Evolutionary conservation across 257 asterid genomes (phyloP).

Genomic region (Solanum sitiens): DNA sequence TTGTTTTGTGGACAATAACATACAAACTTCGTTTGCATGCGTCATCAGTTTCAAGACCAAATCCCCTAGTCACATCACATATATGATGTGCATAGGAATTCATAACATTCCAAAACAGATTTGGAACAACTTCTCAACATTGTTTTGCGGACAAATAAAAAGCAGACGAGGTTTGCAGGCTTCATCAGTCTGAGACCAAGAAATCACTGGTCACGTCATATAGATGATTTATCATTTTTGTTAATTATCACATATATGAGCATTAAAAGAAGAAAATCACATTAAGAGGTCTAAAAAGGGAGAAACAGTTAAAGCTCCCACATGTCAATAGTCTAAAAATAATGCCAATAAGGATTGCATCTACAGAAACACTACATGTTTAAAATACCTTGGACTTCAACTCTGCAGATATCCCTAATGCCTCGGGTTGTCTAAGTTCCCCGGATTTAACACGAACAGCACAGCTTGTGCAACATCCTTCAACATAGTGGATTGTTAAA

Average conservation of each 20-base stretch:
- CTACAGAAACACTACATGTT: neutral
- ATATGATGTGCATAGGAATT: neutral
- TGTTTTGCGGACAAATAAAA: neutral
- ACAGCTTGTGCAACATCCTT: constrained; percentile 97
- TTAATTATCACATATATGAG: neutral
- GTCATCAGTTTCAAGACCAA: neutral
- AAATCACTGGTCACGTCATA: neutral
- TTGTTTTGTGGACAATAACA: neutral
- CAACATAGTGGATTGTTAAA: constrained; percentile 2
- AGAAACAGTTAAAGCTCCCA: neutral
- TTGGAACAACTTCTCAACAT: neutral
- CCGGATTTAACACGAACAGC: constrained; percentile 95
- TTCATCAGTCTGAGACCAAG: neutral
- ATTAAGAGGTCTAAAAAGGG: neutral
- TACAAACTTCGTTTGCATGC: no score
- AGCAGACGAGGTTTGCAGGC: neutral
- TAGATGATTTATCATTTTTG: neutral
- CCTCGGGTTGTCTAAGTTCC: constrained; percentile 87
- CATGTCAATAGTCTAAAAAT: neutral
- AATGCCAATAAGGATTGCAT: neutral
- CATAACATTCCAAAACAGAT: neutral
- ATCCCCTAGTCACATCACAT: neutral
- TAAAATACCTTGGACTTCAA: constrained; percentile 50
- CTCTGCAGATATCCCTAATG: constrained; percentile 89
- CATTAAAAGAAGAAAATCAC: neutral